Evolutionary conservation across 2,329 filamentous ascomycete genomes (phyloP).

Genomic region (Mollisia scopiformis): DNA sequence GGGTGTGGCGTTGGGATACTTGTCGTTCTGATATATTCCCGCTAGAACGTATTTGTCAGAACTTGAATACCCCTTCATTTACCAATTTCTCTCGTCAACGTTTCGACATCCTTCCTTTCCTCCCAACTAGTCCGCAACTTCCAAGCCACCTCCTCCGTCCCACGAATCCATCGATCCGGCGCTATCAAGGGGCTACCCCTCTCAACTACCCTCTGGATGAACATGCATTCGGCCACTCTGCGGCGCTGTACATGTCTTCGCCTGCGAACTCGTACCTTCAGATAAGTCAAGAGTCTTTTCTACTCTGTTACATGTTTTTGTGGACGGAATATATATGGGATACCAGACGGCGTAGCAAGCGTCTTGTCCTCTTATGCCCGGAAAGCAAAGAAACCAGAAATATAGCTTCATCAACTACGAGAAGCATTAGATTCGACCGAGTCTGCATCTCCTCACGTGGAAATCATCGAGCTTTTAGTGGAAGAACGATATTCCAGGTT

Average conservation of each 20-base stretch:
- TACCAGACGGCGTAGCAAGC: too few species aligned
- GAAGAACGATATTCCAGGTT: not conserved
- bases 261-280: too few species aligned
- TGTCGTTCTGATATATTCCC: not conserved
- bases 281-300: too few species aligned
- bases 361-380: not conserved
- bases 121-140: not conserved
- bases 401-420: too few species aligned
- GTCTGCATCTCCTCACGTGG: too few species aligned
- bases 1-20: too few species aligned
- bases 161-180: too few species aligned
- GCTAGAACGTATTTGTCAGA: not conserved
- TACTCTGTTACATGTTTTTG: too few species aligned
- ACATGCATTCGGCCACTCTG: not conserved
- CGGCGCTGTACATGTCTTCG: not conserved
- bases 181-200: too few species aligned
- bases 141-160: not conserved
- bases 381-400: not conserved
- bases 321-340: too few species aligned
- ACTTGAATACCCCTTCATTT: not conserved
- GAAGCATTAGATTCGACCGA: too few species aligned
- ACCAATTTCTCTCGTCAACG: not conserved
- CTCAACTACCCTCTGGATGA: not conserved
- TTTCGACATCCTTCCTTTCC: not conserved
- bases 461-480: not conserved